Evolutionary conservation across 495 filamentous ascomycete species (phyloP).

Genomic region (Oidiodendron maius): DNA sequence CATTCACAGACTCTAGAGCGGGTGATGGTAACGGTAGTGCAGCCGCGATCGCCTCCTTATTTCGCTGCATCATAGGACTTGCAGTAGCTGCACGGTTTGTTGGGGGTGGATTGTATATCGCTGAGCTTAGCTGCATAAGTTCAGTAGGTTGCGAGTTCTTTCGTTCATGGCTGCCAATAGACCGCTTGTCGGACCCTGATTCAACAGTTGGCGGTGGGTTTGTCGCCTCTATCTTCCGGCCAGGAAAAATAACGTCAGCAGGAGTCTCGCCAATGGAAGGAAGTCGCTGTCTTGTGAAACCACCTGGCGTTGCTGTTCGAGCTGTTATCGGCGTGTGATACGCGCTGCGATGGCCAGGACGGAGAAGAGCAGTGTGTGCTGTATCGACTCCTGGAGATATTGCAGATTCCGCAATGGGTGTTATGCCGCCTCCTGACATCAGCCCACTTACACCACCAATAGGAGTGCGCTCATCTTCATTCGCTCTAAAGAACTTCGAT

Average conservation of each 20-base stretch:
- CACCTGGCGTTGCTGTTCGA: conserved; percentile 66
- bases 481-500: conserved; percentile 59
- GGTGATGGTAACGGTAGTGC: conserved; percentile 50
- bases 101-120: conserved; percentile 38
- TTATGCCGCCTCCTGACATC: conserved; percentile 51
- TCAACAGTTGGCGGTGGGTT: conserved; percentile 27
- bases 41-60: conserved; percentile 21
- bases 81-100: conserved; percentile 38
- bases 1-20: conserved; percentile 33
- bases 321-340: conserved; percentile 67
- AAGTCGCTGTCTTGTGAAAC: conserved; percentile 61
- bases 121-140: conserved; percentile 41
- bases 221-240: conserved; percentile 26
- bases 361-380: conserved; percentile 59
- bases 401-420: conserved; percentile 90
- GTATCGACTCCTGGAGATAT: conserved; percentile 58
- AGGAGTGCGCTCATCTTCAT: conserved; percentile 66
- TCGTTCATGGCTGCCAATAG: conserved; percentile 15
- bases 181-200: conserved; percentile 23
- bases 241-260: conserved; percentile 26
- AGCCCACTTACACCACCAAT: conserved; percentile 68
- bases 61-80: conserved; percentile 43
- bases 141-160: conserved; percentile 17
- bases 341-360: conserved; percentile 48
- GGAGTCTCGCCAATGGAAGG: conserved; percentile 80